phyloP scores from a whole-genome alignment of 768 basidiomycete genomes.

The Amanita phalloides region DNA sequence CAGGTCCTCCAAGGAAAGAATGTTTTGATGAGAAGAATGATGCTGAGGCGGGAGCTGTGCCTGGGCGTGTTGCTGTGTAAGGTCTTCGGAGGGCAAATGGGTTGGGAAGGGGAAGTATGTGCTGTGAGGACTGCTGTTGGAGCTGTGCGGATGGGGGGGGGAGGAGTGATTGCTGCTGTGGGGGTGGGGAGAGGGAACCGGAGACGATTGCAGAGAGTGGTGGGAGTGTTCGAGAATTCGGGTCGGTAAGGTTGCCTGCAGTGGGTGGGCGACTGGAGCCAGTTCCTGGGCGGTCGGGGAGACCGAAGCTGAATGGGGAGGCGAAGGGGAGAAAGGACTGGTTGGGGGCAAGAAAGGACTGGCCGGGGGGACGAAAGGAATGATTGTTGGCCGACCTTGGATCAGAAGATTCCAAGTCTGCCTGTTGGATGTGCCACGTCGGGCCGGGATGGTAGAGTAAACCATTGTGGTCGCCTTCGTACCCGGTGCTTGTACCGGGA shows the following conservation, averaged over 20 bases:
- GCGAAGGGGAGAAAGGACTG: constrained; percentile 27
- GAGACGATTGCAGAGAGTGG: constrained; percentile 71
- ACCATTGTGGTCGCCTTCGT: constrained; percentile 39
- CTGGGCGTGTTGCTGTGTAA: constrained; percentile 52
- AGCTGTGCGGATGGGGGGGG: constrained; percentile 11
- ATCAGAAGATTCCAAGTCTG: constrained; percentile 26
- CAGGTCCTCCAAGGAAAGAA: constrained; percentile 39
- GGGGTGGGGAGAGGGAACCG: constrained; percentile 44
- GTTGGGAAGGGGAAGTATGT: constrained; percentile 48
- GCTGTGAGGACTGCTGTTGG: constrained; percentile 27
- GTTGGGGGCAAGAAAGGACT: constrained; percentile 66
- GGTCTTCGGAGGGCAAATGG: constrained; percentile 46
- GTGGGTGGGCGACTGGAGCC: constrained; percentile 39
- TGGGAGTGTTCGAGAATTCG: constrained; percentile 42
- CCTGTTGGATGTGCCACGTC: constrained; percentile 28
- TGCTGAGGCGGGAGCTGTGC: constrained; percentile 62
- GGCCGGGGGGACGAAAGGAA: constrained; percentile 75
- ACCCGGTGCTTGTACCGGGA: constrained; percentile 67
- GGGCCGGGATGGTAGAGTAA: constrained; percentile 20
- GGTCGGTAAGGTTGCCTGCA: constrained; percentile 31
- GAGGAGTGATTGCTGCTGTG: constrained; percentile 27
- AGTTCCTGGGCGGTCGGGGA: constrained; percentile 20
- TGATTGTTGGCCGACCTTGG: constrained; percentile 25
- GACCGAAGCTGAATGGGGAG: constrained; percentile 20
- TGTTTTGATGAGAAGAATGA: constrained; percentile 44